Evolutionary conservation across 2,329 filamentous ascomycete species (phyloP).

Genomic region (Trichophaea hybrida): DNA sequence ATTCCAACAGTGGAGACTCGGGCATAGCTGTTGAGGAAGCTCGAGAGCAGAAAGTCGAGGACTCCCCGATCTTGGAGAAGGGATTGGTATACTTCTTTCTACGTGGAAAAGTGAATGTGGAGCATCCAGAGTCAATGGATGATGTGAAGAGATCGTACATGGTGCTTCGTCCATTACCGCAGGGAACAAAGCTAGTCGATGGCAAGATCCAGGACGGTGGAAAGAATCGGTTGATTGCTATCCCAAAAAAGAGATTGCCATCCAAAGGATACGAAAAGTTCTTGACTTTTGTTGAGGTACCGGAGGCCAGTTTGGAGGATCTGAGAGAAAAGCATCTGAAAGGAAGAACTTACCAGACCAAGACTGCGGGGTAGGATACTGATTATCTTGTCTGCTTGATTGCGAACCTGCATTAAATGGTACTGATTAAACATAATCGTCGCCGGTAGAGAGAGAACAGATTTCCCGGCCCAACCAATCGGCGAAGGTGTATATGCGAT

Average conservation of each 20-base stretch:
- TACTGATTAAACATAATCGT: no score
- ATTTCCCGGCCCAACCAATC: constrained; percentile 55
- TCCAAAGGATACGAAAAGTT: constrained; percentile 20
- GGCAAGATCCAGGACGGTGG: constrained; percentile 13
- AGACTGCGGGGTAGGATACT: constrained; percentile 45
- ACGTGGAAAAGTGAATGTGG: constrained; percentile 58
- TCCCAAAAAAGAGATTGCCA: constrained; percentile 77
- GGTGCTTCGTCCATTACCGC: constrained; percentile 57
- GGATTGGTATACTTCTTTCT: constrained; percentile 87
- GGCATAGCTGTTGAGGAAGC: neutral
- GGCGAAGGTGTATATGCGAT: constrained; percentile 78
- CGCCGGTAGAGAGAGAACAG: constrained; percentile 36
- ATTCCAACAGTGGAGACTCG: neutral
- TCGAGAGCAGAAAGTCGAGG: neutral
- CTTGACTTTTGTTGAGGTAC: constrained; percentile 63
- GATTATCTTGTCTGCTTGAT: neutral
- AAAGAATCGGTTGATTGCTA: constrained; percentile 48
- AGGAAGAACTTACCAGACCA: constrained; percentile 55
- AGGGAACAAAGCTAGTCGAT: constrained; percentile 48
- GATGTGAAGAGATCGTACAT: constrained; percentile 71
- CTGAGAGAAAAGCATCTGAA: constrained; percentile 60
- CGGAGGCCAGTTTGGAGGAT: constrained; percentile 47
- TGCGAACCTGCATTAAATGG: neutral
- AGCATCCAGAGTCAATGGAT: constrained; percentile 51
- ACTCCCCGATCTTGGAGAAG: constrained; percentile 54